These are phyloP conservation scores for Auricularia sp. DNA, from an alignment of 768 basidiomycete genomes.

Conservation along the genomic window DNA sequence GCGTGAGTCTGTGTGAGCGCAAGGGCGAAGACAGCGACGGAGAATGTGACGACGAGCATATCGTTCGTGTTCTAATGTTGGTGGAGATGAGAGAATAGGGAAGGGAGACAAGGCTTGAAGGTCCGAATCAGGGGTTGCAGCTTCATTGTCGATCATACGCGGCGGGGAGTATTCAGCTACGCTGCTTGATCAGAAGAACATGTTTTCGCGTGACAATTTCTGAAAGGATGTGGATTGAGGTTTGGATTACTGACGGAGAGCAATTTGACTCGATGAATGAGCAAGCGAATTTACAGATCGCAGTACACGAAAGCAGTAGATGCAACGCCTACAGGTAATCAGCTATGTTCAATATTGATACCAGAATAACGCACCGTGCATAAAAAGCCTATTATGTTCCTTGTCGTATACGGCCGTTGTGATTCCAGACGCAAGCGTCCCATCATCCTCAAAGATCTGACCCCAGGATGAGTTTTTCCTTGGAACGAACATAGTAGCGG, in stretches of 20 bases:
- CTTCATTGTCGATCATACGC: no score
- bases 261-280: no score
- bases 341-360: not conserved
- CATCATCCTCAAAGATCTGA: constrained; percentile 62
- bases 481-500: not conserved
- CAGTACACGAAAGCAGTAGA: not conserved
- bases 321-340: not conserved
- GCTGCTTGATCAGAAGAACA: no score
- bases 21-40: not conserved
- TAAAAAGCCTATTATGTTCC: constrained; percentile 38
- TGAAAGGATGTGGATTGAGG: no score
- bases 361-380: constrained; percentile 39
- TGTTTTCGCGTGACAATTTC: no score
- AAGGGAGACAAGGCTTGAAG: no score
- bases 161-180: no score
- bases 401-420: constrained; percentile 52
- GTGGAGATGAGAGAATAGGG: no score
- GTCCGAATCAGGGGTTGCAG: no score
- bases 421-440: constrained; percentile 41
- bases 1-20: not conserved
- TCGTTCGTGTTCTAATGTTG: not conserved
- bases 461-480: not conserved
- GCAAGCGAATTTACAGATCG: not conserved
- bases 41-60: not conserved
- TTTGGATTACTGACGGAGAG: no score